Evolutionary conservation across 192 early-diverging fungal species (phyloP).

Genomic region (Mortierella antarctica): DNA sequence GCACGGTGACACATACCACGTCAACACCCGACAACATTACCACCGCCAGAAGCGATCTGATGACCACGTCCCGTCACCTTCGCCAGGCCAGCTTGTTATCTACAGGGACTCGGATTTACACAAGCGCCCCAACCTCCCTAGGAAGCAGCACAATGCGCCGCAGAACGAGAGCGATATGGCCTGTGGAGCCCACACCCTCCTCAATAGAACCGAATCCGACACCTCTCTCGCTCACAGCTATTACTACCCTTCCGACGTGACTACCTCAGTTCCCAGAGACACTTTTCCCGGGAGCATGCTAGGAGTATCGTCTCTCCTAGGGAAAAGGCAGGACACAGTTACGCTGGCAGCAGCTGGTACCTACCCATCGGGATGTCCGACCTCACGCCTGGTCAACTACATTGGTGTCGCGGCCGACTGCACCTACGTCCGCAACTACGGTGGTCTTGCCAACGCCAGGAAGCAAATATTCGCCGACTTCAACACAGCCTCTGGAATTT

Average conservation of each 20-base stretch:
- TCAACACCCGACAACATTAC: constrained; percentile 33
- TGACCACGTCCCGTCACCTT: neutral
- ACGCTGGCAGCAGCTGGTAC: constrained; percentile 17
- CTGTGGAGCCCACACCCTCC: neutral
- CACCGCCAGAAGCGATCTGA: constrained; percentile 21
- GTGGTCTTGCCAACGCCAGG: constrained; percentile 62
- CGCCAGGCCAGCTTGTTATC: constrained; percentile 2
- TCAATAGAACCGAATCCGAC: neutral
- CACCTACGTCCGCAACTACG: constrained; percentile 52
- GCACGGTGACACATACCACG: constrained; percentile 15
- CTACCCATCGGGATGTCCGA: constrained; percentile 35
- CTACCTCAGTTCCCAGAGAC: neutral
- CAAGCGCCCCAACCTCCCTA: neutral
- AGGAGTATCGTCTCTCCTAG: neutral
- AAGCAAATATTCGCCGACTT: constrained; percentile 80
- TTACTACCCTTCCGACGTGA: constrained; percentile 23
- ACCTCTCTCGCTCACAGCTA: constrained; percentile 1
- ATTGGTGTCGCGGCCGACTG: constrained; percentile 44
- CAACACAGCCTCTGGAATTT: constrained; percentile 82
- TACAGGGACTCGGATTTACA: constrained; percentile 29
- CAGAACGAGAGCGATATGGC: neutral
- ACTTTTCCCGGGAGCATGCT: neutral
- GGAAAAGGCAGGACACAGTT: constrained; percentile 10
- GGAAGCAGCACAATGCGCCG: neutral
- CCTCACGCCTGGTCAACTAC: constrained; percentile 26